Percentiles rank a stretch among this genome's conserved stretches.
Evolutionary conservation across 2,329 filamentous ascomycete species (phyloP).

Genomic region (Parafenestella ontariensis): DNA sequence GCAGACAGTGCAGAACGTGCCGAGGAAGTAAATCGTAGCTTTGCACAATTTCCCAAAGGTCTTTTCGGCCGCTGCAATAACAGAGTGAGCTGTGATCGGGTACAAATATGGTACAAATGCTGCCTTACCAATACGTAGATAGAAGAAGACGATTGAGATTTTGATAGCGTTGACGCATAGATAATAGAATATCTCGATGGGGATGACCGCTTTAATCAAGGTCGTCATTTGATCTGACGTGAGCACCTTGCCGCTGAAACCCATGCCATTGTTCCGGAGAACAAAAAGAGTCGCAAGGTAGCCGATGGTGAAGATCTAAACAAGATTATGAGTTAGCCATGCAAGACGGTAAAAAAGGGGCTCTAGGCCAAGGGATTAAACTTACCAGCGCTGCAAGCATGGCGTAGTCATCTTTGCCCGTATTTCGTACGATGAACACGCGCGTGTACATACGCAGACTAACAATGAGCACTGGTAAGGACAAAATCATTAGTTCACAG

Average conservation of each 20-base stretch:
- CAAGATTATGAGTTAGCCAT: not conserved
- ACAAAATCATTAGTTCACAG: not conserved
- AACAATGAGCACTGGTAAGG: slow-evolving; percentile 26
- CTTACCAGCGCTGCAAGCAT: slow-evolving; percentile 29
- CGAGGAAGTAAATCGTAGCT: slow-evolving; percentile 31
- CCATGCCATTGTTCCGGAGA: slow-evolving; percentile 27
- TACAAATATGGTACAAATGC: not conserved
- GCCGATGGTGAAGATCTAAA: slow-evolving; percentile 22
- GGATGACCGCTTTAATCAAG: slow-evolving; percentile 15
- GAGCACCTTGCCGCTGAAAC: slow-evolving; percentile 22
- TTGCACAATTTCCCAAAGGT: slow-evolving; percentile 24
- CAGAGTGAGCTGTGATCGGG: not conserved
- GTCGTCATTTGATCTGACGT: slow-evolving; percentile 25
- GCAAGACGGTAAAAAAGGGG: not conserved
- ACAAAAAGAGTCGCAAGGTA: slow-evolving; percentile 29
- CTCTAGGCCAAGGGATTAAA: not conserved
- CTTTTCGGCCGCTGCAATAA: slow-evolving; percentile 22
- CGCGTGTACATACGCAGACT: slow-evolving; percentile 28
- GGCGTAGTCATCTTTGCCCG: slow-evolving; percentile 35
- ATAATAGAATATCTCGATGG: slow-evolving; percentile 41
- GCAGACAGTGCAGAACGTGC: slow-evolving; percentile 29
- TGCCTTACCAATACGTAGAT: slow-evolving; percentile 39
- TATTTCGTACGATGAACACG: slow-evolving; percentile 22
- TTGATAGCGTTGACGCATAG: slow-evolving; percentile 35
- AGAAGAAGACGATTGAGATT: slow-evolving; percentile 41